These are phyloP conservation scores for Arabis alpina DNA, from an alignment of 345 rosid genomes.

Conservation along the genomic window DNA sequence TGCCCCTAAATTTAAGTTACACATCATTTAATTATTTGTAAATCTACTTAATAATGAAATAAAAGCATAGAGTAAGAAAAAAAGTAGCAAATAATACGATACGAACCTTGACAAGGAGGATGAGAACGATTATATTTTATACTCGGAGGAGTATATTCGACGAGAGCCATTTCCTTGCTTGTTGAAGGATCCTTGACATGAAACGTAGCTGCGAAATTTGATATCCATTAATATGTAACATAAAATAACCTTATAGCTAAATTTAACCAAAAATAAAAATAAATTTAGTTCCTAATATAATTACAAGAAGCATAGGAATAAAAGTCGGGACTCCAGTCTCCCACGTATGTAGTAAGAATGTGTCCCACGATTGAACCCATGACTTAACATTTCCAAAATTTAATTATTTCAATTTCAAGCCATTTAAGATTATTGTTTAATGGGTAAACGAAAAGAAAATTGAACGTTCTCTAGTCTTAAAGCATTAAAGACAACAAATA, in stretches of 20 bases:
- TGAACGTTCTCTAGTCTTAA: neutral
- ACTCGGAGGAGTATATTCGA: conserved; percentile 58
- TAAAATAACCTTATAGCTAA: neutral
- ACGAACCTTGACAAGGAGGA: conserved; percentile 54
- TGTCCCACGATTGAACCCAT: conserved; percentile 30
- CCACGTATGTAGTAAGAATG: conserved; percentile 8
- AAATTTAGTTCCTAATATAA: neutral
- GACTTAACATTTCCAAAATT: neutral
- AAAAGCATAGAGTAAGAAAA: neutral
- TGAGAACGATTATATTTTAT: conserved; percentile 40
- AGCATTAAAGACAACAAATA: conserved; percentile 16
- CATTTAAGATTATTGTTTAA: neutral
- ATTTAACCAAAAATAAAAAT: neutral
- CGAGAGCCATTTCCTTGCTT: conserved; percentile 61
- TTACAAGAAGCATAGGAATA: conserved; percentile 6
- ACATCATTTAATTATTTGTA: conserved; percentile 11
- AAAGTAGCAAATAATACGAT: neutral
- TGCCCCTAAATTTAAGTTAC: conserved; percentile 34
- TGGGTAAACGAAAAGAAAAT: neutral
- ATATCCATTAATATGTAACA: neutral
- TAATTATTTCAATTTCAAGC: neutral
- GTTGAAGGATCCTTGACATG: conserved; percentile 47
- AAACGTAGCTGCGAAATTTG: conserved; percentile 51
- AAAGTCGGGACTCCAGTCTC: neutral
- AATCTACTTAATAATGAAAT: conserved; percentile 18